Evolutionary conservation across 2,329 filamentous ascomycete species (phyloP).

Genomic region (Talaromyces sp.): DNA sequence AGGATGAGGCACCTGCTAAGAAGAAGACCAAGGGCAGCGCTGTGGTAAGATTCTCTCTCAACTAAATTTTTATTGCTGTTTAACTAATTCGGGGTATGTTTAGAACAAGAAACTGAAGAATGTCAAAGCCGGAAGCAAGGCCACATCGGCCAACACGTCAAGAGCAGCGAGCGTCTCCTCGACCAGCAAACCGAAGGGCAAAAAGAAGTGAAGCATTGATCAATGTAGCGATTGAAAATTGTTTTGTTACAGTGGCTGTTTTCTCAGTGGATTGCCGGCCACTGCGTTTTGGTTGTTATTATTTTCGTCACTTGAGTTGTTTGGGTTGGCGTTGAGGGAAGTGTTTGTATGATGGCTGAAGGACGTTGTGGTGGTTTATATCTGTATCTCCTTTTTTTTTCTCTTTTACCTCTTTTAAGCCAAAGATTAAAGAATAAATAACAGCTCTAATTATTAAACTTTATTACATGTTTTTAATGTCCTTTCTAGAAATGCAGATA

Average conservation of each 20-base stretch:
- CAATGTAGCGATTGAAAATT: background rate
- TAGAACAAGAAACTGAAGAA: slow-evolving; percentile 93
- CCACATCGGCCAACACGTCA: slow-evolving; percentile 70
- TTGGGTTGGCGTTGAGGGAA: slow-evolving; percentile 7
- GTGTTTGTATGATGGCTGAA: background rate
- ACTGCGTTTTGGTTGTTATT: background rate
- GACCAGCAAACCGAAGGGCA: slow-evolving; percentile 45
- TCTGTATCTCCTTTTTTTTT: background rate
- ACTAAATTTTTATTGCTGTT: background rate
- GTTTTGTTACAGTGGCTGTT: background rate
- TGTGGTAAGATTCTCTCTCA: slow-evolving; percentile 58
- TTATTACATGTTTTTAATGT: background rate
- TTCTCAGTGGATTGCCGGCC: background rate
- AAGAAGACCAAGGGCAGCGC: slow-evolving; percentile 89
- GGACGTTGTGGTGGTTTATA: background rate
- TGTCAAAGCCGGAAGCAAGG: slow-evolving; percentile 72
- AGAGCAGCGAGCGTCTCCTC: slow-evolving; percentile 85
- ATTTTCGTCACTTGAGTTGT: background rate
- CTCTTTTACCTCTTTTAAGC: background rate
- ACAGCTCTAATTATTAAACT: background rate
- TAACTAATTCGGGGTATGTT: background rate
- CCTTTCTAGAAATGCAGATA: background rate
- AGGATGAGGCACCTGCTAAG: slow-evolving; percentile 79
- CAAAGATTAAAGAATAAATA: background rate
- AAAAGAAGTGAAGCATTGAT: slow-evolving; percentile 40